Base-by-base conservation (phyloP, 2,329 filamentous ascomycete species). In the Phialophora tarda region DNA sequence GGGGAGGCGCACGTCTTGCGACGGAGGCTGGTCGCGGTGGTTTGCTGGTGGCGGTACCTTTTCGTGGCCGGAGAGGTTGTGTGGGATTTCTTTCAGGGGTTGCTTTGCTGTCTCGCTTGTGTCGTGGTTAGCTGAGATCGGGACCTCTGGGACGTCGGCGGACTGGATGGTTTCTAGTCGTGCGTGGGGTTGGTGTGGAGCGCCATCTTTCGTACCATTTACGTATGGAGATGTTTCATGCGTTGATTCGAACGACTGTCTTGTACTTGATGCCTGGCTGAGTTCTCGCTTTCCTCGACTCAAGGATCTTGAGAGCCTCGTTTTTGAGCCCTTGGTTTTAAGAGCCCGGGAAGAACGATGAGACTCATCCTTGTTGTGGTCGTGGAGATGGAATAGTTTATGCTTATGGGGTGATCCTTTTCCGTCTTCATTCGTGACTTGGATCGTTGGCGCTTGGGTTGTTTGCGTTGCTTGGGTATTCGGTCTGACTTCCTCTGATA, bases 341-440 rank as follows among this genome's bases (percentile, higher is more conserved):
- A 51, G 38, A 26, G 38, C 41, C 8, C 59, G 63, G 4, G 64
- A 56, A 26, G 59, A 64, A 24, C 55, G 51, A 32, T 54, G 48
- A 41, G 64, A 68, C 30, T 59, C 65, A 21, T 70, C 59, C 51
- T 30, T 58, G 8, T 30, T 17, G 56, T 65, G 71, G 1, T 78
- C 78, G 34, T 77, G 75, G 21, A 75, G 74, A 34, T 73, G 74
- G 12, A 76, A 61, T 8, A 73, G 60, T 50, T 71, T 72, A 26
- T 74, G 71, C 51, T 71, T 73, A 34, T 76, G 80, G 73, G 68
- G 69, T 3, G 72, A 65, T 17, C 48, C 57, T 5, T 71, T 65
- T 7, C 70, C 73, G 62, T 84, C 79, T 63, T 92, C 90, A 65
- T 87, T 86, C 0, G 89, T 95, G 28, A 96, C 85, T 64, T 95